Percentiles rank a stretch among this genome's conserved stretches.
These are phyloP conservation scores for Areca catechu DNA, from an alignment of 176 grass and related monocot species.

Conservation along the genomic window DNA sequence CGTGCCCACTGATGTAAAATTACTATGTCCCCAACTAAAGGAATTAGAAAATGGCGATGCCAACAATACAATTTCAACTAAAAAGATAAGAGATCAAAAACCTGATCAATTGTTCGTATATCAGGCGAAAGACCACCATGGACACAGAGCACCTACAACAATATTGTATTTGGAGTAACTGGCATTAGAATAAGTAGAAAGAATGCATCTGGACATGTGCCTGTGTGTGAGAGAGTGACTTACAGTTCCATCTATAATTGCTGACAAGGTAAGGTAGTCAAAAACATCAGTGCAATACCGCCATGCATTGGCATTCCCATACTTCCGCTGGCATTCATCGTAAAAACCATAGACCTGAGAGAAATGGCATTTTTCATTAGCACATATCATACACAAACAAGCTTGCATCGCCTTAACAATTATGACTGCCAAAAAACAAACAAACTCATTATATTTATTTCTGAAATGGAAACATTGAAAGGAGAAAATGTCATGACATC, in stretches of 20 bases:
- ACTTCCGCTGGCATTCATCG: constrained; percentile 98
- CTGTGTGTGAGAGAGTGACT: constrained; percentile 6
- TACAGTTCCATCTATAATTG: constrained; percentile 98
- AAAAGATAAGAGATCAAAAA: constrained; percentile 19
- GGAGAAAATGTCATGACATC: too few species aligned
- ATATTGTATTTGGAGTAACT: too few species aligned
- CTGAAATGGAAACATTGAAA: too few species aligned
- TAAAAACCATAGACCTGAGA: constrained; percentile 98
- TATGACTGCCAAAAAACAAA: too few species aligned
- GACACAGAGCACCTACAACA: constrained; percentile 83
- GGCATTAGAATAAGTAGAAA: too few species aligned
- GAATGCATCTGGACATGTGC: not conserved
- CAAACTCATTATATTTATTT: too few species aligned
- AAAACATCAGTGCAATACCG: constrained; percentile 99
- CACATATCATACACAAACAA: too few species aligned
- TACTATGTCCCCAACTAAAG: too few species aligned
- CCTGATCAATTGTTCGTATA: constrained; percentile 94
- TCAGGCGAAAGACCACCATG: constrained; percentile 96
- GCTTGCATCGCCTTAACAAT: too few species aligned
- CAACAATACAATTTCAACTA: not conserved
- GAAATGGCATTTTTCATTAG: constrained; percentile 8
- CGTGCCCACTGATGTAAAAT: too few species aligned
- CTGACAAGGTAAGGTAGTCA: constrained; percentile 94
- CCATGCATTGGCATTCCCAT: constrained; percentile 99
- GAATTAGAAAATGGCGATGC: too few species aligned